Base-by-base conservation (phyloP, 2,329 filamentous ascomycete genomes). In the Penicillium olsonii region DNA sequence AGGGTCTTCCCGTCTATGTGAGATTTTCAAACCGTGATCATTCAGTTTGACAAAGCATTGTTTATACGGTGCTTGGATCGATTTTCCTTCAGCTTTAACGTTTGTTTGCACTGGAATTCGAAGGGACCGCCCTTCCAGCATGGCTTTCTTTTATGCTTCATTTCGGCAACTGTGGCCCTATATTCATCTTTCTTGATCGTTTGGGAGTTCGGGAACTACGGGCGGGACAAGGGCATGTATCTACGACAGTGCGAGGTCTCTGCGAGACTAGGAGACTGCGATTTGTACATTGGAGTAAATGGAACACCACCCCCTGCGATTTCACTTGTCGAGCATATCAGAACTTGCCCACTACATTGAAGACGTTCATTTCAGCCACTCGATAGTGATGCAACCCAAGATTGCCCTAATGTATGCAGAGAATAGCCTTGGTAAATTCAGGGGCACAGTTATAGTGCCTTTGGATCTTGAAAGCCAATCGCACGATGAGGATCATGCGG, bases 251-350 rank as follows among this genome's bases (percentile, higher is more conserved):
- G 27, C 19, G 20, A 47, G 44, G 20, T 35, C 33, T 35, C 15
- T 41, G 15, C 44, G 41, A 38, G 37, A 43, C 33, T 11, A 19
- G n/a, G 10, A 11, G 33, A 31, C 45, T 48, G 15, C 40, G 22
- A 33, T 48, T 17, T 48, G 39, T 48, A 26, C 18, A 44, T 48
- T 40, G 31, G n/a, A 44, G 33, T 44, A 20, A 43, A 48, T 43
- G 15, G 12, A 37, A 48, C n/a, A 31, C 20, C 42, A n/a, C 22
- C 10, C 24, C 18, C 7, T 40, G 27, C 39, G 34, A 11, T 7
- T 2, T 14, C 8, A 24, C 22, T 8, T 24, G 22, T 24, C 22
- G 22, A 4, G 22, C 8, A 5, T 8, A 4, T 8, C 22, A 24
- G 22, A 24, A 8, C 22, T 5, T 24, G 22, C 22, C 8, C 22